Evolutionary conservation across 805 yeast genomes (phyloP).

Genomic region (Wickerhamiella qilinensis): DNA sequence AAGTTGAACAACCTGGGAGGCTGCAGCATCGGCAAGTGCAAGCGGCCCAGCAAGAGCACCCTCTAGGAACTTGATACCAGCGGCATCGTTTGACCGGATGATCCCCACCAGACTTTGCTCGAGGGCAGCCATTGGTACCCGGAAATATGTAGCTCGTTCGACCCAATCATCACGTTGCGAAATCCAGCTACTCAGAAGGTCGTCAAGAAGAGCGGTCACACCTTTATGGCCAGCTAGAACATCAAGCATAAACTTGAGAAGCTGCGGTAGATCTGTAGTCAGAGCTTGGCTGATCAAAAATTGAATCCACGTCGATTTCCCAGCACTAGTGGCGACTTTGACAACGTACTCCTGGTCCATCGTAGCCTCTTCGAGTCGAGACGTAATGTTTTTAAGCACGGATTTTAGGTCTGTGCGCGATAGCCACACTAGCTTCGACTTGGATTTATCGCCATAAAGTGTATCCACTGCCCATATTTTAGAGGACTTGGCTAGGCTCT

Average conservation of each 20-base stretch:
- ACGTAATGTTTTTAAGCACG: slow-evolving; percentile 27
- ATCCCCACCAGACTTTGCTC: slow-evolving; percentile 44
- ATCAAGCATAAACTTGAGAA: slow-evolving; percentile 38
- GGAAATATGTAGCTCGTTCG: slow-evolving; percentile 29
- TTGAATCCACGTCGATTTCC: slow-evolving; percentile 16
- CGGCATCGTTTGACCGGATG: slow-evolving; percentile 46
- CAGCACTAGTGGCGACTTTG: slow-evolving; percentile 20
- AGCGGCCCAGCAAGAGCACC: slow-evolving; percentile 30
- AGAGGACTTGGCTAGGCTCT: slow-evolving; percentile 8
- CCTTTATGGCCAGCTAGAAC: slow-evolving; percentile 27
- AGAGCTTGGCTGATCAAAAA: slow-evolving; percentile 15
- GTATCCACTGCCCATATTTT: slow-evolving; percentile 21
- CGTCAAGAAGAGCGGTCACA: slow-evolving; percentile 26
- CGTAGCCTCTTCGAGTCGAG: slow-evolving; percentile 27
- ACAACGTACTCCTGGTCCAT: slow-evolving; percentile 32
- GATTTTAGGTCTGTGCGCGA: slow-evolving; percentile 47
- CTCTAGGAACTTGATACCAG: slow-evolving; percentile 47
- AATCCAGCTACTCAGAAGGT: slow-evolving; percentile 31
- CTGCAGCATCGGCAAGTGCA: slow-evolving; percentile 28
- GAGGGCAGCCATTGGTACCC: slow-evolving; percentile 35
- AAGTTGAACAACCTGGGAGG: slow-evolving; percentile 34
- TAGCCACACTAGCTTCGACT: slow-evolving; percentile 31
- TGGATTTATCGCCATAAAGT: slow-evolving; percentile 37
- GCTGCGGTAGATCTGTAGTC: slow-evolving; percentile 32
- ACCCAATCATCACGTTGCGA: slow-evolving; percentile 31